Evolutionary conservation across 768 basidiomycete genomes (phyloP).

Genomic region (Mrakia gelida): DNA sequence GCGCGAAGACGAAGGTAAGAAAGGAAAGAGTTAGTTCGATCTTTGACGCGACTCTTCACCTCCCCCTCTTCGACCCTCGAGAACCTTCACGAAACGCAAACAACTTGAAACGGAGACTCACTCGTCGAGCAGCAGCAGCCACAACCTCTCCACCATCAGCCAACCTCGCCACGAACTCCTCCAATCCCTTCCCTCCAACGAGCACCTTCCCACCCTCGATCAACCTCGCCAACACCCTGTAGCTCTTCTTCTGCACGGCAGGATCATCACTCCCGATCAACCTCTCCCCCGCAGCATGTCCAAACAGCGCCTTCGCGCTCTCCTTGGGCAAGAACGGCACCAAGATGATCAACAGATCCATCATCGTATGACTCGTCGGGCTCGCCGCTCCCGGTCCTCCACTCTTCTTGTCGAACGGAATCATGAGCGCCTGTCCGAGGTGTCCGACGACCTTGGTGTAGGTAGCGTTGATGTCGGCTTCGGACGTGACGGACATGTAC

Average conservation of each 20-base stretch:
- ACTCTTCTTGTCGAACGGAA: constrained; percentile 34
- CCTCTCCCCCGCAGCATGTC: constrained; percentile 59
- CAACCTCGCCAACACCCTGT: constrained; percentile 75
- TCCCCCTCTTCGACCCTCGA: no score
- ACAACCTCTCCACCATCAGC: constrained; percentile 63
- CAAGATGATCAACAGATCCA: constrained; percentile 79
- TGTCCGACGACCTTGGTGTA: constrained; percentile 68
- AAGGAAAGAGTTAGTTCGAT: not conserved
- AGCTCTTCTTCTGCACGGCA: constrained; percentile 90
- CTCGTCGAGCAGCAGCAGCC: constrained; percentile 81
- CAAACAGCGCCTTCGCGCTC: constrained; percentile 63
- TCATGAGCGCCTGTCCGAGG: constrained; percentile 37
- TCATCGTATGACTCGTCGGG: constrained; percentile 54
- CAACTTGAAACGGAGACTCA: constrained; percentile 39
- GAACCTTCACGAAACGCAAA: no score
- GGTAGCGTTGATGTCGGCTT: constrained; percentile 73
- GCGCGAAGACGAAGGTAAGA: constrained; percentile 18
- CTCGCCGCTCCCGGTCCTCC: constrained; percentile 30
- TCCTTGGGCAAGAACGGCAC: constrained; percentile 64
- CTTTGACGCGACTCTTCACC: not conserved
- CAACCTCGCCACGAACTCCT: constrained; percentile 60
- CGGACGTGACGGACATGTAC: constrained; percentile 78
- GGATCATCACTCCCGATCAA: constrained; percentile 75
- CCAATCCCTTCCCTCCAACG: constrained; percentile 47
- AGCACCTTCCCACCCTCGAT: constrained; percentile 60